A percentile compares a stretch with the other conserved stretches of the same genome.
Conservation (phyloP, 2,329 filamentous ascomycete genomes). For the Metarhizium guizhouense region DNA sequence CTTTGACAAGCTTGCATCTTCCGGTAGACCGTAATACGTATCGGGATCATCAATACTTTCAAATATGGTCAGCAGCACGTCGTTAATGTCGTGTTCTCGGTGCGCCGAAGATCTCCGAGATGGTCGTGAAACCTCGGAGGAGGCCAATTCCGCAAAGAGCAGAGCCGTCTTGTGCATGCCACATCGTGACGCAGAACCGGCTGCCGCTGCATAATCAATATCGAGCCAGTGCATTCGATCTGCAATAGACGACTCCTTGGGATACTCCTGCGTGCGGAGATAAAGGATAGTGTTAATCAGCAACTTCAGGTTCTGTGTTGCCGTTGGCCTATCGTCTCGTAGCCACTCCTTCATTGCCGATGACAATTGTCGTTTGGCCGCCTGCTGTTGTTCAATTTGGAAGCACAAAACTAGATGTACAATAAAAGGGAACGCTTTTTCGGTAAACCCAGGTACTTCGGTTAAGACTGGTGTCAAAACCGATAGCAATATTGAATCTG, state of each 20-base stretch:
- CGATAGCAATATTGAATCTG: conserved; percentile 58
- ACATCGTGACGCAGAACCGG: conserved; percentile 65
- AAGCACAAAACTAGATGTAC: conserved; percentile 70
- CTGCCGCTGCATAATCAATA: conserved; percentile 62
- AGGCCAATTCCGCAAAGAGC: conserved; percentile 68
- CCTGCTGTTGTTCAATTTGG: conserved; percentile 54
- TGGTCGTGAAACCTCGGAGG: conserved; percentile 44
- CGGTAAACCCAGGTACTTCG: conserved; percentile 60
- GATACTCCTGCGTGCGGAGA: conserved; percentile 69
- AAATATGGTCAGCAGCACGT: conserved; percentile 73
- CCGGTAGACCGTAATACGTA: conserved; percentile 84
- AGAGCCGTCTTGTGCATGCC: conserved; percentile 83
- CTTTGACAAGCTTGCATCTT: conserved; percentile 65
- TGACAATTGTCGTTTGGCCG: conserved; percentile 55
- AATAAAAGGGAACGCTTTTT: conserved; percentile 71
- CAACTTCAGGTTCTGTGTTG: conserved; percentile 57
- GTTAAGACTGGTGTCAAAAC: conserved; percentile 58
- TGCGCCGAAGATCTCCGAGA: conserved; percentile 59
- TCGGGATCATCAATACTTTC: conserved; percentile 93
- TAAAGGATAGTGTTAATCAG: conserved; percentile 77
- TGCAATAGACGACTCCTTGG: conserved; percentile 67
- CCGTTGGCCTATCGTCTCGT: conserved; percentile 23
- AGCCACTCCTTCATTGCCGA: conserved; percentile 58
- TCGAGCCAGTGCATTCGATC: conserved; percentile 82
- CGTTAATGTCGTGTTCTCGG: conserved; percentile 46